Evolutionary conservation across 2,329 filamentous ascomycete genomes (phyloP), one percentile per base, ranked within the genome.

Genomic region (Penicillium expansum): DNA sequence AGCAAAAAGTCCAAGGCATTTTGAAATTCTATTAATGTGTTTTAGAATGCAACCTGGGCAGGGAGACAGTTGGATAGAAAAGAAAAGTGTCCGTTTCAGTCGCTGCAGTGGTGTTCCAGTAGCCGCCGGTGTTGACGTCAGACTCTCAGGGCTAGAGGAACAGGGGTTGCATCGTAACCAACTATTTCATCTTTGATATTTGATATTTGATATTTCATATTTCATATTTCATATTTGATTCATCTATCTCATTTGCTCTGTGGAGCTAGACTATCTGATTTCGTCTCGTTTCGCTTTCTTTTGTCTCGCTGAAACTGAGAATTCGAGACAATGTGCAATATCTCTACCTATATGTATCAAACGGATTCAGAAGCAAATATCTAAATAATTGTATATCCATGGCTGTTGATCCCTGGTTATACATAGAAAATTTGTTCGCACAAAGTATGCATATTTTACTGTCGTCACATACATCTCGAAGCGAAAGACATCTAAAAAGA

Each of bases 61-160:
- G 5, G 18, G 30, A 11, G 52, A 20, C 20, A 43, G 52, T 56
- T 61, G 58, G 60, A 30, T 53, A 37, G 37, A 38, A 54, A 43
- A n/a, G n/a, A n/a, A n/a, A n/a, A n/a, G n/a, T 49, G 38, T 52
- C 24, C 43, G 60, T 65, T 64, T 65, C 61, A 65, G 48, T 24
- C 24, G 39, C 37, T 24, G 33, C 35, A 20, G 39, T 41, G 42
- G 41, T 58, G 64, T 67, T 66, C 57, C 63, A 66, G 57, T 38
- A 67, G 58, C 54, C 61, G 62, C 64, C 57, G 55, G 42, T 20
- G 48, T 64, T 65, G 62, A 64, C 64, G 64, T 66, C 64, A 66
- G 57, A 56, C 29, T 11, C 51, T 48, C 53, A 48, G 50, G 54
- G 54, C 50, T 38, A 20, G 49, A 35, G 14, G 24, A 24, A 24